These are phyloP conservation scores for Tricharina praecox DNA, from an alignment of 495 filamentous ascomycete species.

Conservation along the genomic window DNA sequence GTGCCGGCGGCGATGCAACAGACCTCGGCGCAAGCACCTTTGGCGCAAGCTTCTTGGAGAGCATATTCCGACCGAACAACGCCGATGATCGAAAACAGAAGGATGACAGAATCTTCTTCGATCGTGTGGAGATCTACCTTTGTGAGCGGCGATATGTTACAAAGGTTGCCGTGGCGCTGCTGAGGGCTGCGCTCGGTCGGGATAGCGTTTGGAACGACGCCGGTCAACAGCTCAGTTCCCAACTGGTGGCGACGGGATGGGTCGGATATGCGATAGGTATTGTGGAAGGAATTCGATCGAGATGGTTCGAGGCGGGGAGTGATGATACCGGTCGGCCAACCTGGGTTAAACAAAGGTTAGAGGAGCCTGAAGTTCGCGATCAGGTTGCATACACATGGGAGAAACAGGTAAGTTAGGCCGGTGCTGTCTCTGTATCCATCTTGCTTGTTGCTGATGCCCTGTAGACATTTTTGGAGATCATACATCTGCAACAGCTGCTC, in stretches of 20 bases:
- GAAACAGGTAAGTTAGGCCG: conserved; percentile 16
- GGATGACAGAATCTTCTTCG: conserved; percentile 9
- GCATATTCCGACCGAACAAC: conserved; percentile 2
- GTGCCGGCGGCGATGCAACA: conserved; percentile 8
- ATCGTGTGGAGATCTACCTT: conserved; percentile 23
- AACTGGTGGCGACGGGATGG: conserved; percentile 21
- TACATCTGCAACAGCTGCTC: conserved; percentile 29
- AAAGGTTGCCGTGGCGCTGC: conserved; percentile 19
- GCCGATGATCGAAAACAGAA: conserved; percentile 16
- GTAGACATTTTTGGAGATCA: conserved; percentile 25
- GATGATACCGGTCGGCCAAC: conserved; percentile 3
- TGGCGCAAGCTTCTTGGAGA: conserved; percentile 4
- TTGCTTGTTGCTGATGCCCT: not conserved
- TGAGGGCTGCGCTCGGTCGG: conserved; percentile 14
- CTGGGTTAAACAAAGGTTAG: conserved; percentile 12
- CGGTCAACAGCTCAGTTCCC: conserved; percentile 17
- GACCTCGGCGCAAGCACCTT: not conserved
- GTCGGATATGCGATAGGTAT: conserved; percentile 9
- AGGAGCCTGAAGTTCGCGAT: conserved; percentile 8
- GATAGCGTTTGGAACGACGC: conserved; percentile 19
- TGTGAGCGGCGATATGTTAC: conserved; percentile 24
- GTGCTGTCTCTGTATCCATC: not conserved
- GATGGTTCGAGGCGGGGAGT: conserved; percentile 17
- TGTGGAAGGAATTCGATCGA: conserved; percentile 16
- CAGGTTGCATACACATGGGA: conserved; percentile 24